A percentile compares a stretch with the other conserved stretches of the same genome.
Conservation (phyloP, 1,139 yeast genomes). For the Starmera stellimalicola region DNA sequence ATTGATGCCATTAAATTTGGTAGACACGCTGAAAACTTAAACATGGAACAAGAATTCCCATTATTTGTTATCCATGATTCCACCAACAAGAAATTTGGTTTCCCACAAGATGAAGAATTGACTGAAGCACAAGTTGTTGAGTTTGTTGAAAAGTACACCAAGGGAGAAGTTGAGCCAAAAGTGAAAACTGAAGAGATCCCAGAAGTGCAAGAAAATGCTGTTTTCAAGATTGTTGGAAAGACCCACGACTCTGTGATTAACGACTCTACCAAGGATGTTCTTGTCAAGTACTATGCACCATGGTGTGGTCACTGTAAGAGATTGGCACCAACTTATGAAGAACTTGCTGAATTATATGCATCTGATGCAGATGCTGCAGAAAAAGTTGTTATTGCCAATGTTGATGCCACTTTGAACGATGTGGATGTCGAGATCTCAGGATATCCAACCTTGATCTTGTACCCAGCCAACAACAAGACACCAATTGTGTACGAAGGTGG, state of each 20-base stretch:
- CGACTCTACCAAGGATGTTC: constrained; percentile 71
- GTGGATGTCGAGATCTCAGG: constrained; percentile 77
- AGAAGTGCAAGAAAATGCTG: constrained; percentile 65
- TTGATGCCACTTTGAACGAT: constrained; percentile 87
- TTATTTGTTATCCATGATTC: constrained; percentile 80
- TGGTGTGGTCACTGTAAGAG: constrained; percentile 99
- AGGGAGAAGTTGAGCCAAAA: constrained; percentile 60
- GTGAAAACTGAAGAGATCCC: constrained; percentile 87
- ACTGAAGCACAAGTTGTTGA: constrained; percentile 37
- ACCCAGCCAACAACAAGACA: constrained; percentile 82
- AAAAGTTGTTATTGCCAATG: constrained; percentile 68
- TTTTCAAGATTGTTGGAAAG: constrained; percentile 74
- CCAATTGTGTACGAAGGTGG: constrained; percentile 63
- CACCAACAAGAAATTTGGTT: constrained; percentile 67
- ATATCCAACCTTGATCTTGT: constrained; percentile 87
- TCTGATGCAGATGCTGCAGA: constrained; percentile 33
- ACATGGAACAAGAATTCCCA: constrained; percentile 83
- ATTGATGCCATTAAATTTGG: constrained; percentile 78
- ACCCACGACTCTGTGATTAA: constrained; percentile 65
- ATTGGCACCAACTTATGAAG: constrained; percentile 87
- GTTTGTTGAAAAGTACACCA: constrained; percentile 55
- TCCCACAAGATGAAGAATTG: constrained; percentile 39
- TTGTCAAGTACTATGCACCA: constrained; percentile 94
- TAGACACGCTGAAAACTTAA: constrained; percentile 81
- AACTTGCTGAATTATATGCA: constrained; percentile 62